Base-by-base conservation (phyloP, 2,329 filamentous ascomycete genomes). In the Annulohypoxylon truncatum region DNA sequence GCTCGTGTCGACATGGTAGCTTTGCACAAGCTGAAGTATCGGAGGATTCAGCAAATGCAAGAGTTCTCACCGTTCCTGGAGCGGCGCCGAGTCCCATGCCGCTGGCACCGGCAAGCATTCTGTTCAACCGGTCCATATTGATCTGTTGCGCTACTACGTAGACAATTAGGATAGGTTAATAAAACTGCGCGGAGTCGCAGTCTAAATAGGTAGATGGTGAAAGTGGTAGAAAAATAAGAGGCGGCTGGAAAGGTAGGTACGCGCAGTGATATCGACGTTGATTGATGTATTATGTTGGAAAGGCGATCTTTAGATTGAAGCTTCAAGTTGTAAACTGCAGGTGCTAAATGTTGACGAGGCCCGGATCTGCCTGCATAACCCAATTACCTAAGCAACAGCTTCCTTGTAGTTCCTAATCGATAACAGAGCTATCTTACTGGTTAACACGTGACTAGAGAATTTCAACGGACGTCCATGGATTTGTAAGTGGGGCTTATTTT, bases 51-150 rank as follows among this genome's bases (percentile, higher is more conserved):
- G 15, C 2, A 20, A 56, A 22, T 31, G 56, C 24, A 52, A 67
- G 29, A 67, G 68, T 64, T 75, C 87, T 79, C 84, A 91, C 89
- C 74, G 88, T 83, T 76, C 87, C 88, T 40, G 87, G 86, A 67
- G 84, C 81, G 72, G 84, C 81, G 70, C 86, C 87, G 51, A 91
- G 82, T 63, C 87, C 86, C 84, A 92, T 90, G 74, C 90, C 89
- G 74, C 89, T 87, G 75, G 75, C 75, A 67, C 92, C 92, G 71
- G 91, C 90, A 74, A 97, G 87, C 89, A 97, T 91, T 79, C 92
- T 89, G 82, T 92, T 94, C 80, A 97, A 90, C 79, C 95, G 90
- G 78, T 98, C 95, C 95, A 97, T 98, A 64, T 71, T 84, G 73
- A 65, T 55, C 24, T 47, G 64, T 60, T 58, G 65, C 54, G 61